phyloP scores from a whole-genome alignment of 148 eudicot genomes.

The Diospyros lotus region DNA sequence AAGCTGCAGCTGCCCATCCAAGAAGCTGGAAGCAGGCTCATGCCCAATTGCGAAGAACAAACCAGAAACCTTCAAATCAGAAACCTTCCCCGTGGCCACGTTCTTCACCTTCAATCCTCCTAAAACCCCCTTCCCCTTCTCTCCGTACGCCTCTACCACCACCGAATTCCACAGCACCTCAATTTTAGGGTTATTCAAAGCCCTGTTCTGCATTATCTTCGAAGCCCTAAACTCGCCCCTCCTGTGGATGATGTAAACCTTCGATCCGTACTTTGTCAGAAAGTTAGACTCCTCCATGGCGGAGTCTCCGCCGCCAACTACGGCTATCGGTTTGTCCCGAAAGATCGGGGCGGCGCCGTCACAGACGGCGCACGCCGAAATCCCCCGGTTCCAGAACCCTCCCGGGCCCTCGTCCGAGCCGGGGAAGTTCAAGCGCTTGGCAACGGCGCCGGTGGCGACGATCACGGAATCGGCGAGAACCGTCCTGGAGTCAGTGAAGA shows the following conservation, averaged over 20 bases:
- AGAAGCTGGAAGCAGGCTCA: constrained; percentile 79
- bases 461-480: constrained; percentile 72
- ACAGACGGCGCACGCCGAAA: constrained; percentile 66
- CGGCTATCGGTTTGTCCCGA: constrained; percentile 48
- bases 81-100: constrained; percentile 54
- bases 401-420: constrained; percentile 40
- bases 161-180: constrained; percentile 76
- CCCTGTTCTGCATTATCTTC: constrained; percentile 80
- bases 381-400: constrained; percentile 68
- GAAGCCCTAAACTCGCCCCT: constrained; percentile 78
- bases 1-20: constrained; percentile 70
- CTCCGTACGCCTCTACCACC: constrained; percentile 68
- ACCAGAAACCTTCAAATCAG: constrained; percentile 62
- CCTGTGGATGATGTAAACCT: constrained; percentile 73
- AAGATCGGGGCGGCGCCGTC: constrained; percentile 67
- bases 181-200: constrained; percentile 60
- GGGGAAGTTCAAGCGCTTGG: constrained; percentile 47
- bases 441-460: constrained; percentile 82
- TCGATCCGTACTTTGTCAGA: constrained; percentile 57
- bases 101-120: constrained; percentile 77
- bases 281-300: constrained; percentile 68
- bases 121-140: constrained; percentile 32
- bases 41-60: constrained; percentile 92
- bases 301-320: constrained; percentile 65
- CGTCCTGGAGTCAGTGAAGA: constrained; percentile 33